Base-by-base conservation (phyloP, 2,329 filamentous ascomycete genomes). In the Phaeosphaeria sp. region DNA sequence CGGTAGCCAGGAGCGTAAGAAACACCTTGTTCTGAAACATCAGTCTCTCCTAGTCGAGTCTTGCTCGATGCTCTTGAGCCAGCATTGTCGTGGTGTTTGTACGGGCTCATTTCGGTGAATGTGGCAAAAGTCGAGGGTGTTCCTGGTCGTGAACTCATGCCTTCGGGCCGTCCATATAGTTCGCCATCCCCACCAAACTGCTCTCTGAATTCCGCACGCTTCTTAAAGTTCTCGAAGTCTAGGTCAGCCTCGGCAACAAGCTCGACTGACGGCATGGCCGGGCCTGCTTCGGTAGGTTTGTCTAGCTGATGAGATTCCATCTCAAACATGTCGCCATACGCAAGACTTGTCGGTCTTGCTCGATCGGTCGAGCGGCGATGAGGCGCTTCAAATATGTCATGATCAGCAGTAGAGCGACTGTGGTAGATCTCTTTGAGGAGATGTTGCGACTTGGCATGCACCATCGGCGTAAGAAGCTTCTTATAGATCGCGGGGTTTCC, bases 401-500 rank as follows among this genome's bases (percentile, higher is more conserved):
- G 60, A 1, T 81, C 82, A 18, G 85, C 83, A 55, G 90, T 87
- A 42, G 94, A 79, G 3, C 93, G 89, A 21, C 93, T 92, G 21
- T 87, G 87, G 73, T 97, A 97, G 51, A 98, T 84, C 25, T 90
- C 87, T 36, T 90, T 90, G 17, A 98, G 83, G 23, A 95, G 84
- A 59, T 95, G 92, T 68, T 94, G 91, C 0, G 93, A 92, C 77
- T 90, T 96, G 42, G 91, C 90, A 68, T 96, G 91, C 6, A 97
- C 93, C 93, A 98, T 97, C 1, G 93, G 94, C 1, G 71, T 74
- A 13, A 76, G 69, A 9, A 77, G 60, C 20, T 67, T 68, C 76
- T 90, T 91, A 81, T 94, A 97, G 17, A 98, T 83, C 2, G 91
- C 93, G 0, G 94, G 95, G 75, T 98, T 92, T 1, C 93, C 93